Percentiles rank a stretch among this genome's conserved stretches.
phyloP scores from a whole-genome alignment of 345 rosid species.

The Cardiospermum halicacabum region DNA sequence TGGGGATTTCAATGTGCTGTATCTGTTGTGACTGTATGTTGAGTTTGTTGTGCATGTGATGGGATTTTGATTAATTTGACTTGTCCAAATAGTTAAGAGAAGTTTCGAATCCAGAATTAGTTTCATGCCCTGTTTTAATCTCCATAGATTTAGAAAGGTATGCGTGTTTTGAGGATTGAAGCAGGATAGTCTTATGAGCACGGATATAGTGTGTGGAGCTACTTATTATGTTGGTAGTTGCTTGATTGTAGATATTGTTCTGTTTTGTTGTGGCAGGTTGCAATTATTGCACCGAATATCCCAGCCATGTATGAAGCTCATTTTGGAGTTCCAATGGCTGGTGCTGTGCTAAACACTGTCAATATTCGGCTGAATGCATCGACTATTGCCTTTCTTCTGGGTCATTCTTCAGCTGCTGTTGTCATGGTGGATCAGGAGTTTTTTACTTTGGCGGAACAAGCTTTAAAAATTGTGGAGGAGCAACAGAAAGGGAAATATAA shows the following conservation, averaged over 20 bases:
- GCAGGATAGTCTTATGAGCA: not conserved
- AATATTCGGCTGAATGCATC: slow-evolving; percentile 80
- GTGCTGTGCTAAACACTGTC: slow-evolving; percentile 73
- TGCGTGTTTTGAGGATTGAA: not conserved
- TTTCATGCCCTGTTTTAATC: no score
- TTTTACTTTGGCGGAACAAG: slow-evolving; percentile 63
- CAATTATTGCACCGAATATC: slow-evolving; percentile 76
- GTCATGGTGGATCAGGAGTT: slow-evolving; percentile 89
- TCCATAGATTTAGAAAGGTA: no score
- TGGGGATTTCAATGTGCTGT: no score
- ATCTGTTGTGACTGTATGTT: no score
- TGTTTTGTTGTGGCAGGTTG: slow-evolving; percentile 47
- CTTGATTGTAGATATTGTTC: not conserved
- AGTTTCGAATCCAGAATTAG: no score
- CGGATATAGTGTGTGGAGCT: not conserved
- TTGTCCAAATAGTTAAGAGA: no score
- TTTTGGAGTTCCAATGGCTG: slow-evolving; percentile 91
- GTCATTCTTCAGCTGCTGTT: slow-evolving; percentile 59
- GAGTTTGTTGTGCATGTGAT: no score
- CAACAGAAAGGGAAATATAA: slow-evolving; percentile 41
- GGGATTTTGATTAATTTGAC: no score
- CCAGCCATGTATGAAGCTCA: slow-evolving; percentile 89
- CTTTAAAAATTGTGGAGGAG: slow-evolving; percentile 58
- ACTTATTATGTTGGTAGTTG: not conserved
- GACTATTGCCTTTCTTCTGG: slow-evolving; percentile 70